Evolutionary conservation across 2,329 filamentous ascomycete genomes (phyloP).

Genomic region (Ramularia collo-cygni): DNA sequence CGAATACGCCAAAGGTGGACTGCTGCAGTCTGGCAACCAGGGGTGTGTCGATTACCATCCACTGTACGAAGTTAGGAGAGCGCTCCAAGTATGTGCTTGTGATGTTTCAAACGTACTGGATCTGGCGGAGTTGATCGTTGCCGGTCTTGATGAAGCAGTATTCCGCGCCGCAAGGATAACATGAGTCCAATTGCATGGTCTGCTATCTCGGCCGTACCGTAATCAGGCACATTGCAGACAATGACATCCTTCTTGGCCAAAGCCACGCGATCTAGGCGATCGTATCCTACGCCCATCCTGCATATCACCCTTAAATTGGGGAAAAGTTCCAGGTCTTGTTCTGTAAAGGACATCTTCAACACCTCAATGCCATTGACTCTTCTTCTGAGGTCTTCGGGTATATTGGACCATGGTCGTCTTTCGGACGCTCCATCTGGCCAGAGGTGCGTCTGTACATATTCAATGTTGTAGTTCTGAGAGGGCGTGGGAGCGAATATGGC

Average conservation of each 20-base stretch:
- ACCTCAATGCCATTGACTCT: constrained; percentile 26
- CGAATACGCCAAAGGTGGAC: constrained; percentile 26
- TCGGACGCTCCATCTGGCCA: constrained; percentile 19
- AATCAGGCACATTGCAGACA: constrained; percentile 29
- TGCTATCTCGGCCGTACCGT: constrained; percentile 28
- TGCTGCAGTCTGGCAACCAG: constrained; percentile 23
- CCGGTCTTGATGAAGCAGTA: constrained; percentile 26
- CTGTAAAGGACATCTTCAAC: constrained; percentile 25
- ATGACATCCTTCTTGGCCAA: constrained; percentile 20
- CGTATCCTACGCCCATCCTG: constrained; percentile 30
- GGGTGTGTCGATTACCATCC: constrained; percentile 23
- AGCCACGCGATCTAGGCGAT: constrained; percentile 25
- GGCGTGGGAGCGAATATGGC: constrained; percentile 22
- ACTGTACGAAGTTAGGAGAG: constrained; percentile 3
- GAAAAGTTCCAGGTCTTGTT: constrained; percentile 23
- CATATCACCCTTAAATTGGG: constrained; percentile 28
- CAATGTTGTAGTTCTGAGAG: constrained; percentile 21
- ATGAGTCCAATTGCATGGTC: constrained; percentile 27
- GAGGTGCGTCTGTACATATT: constrained; percentile 19
- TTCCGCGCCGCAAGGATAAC: constrained; percentile 24
- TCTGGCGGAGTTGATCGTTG: constrained; percentile 26
- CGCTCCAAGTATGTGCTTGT: too few relatives aligned
- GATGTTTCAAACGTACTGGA: constrained; percentile 6
- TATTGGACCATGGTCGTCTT: constrained; percentile 24
- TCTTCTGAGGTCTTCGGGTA: constrained; percentile 23